Base-by-base conservation (phyloP, 2,329 filamentous ascomycete species). In the Parascedosporium putredinis region DNA sequence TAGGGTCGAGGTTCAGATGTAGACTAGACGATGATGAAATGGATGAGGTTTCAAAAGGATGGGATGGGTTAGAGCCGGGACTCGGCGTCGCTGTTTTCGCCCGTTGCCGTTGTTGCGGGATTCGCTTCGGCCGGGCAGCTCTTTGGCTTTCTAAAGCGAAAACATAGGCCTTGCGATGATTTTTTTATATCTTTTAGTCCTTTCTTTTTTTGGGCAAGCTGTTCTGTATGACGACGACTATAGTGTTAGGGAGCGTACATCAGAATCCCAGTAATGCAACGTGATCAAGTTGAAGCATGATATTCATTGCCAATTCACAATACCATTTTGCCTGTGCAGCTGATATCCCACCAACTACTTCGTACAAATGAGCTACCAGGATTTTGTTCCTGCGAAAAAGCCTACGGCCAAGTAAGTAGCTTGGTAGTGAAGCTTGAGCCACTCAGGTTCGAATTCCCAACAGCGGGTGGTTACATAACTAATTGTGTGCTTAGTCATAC, bases 1-100 rank as follows among this genome's bases (percentile, higher is more conserved):
- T 60, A 83, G 89, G 75, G 89, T 95, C 53, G 89, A 95, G 77
- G 89, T 95, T 60, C 80, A 83, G 67, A 77, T 93, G 67, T 87
- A 75, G 67, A 57, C 56, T 50, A 54, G 44, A 49, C 44, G 52
- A 25, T 45, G 43, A 25, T 34, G 10, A 7, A 14, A 5, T 12
- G 22, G 23, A 40, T 2, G 14, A 22, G 22, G 33, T 7, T 25
- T n/a, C 22, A 38, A 27, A 48, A 29, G 46, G 33, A 48, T 9
- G 10, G 38, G 38, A 42, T 48, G 46, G 22, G 33, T 38, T 24
- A 38, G 46, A 48, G 46, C 46, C 22, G 46, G 46, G 46, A 38
- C 31, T 34, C 36, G 33, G 33, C 20, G 33, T 16, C 31, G 27
- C 27, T 23, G 27, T 47, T 47, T 47, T 25, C 40, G 29, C 22